These are phyloP conservation scores for Microcyclospora pomicola DNA, from an alignment of 2,329 filamentous ascomycete species.

Conservation along the genomic window DNA sequence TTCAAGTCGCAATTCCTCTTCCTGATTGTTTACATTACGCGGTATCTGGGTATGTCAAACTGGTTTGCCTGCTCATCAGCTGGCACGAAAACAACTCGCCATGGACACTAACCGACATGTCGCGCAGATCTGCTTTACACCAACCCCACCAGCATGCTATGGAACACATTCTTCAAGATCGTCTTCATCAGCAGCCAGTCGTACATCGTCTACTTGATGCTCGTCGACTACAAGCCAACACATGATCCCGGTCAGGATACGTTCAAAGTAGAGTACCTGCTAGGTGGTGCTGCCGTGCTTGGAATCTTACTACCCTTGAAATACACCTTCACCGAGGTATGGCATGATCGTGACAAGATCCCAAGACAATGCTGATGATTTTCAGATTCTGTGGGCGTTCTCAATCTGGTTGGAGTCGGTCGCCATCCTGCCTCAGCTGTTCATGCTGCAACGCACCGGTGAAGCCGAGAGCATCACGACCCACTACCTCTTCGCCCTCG, in stretches of 20 bases:
- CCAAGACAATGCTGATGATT: slow-evolving; percentile 3
- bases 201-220: slow-evolving; percentile 97
- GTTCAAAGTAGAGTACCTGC: slow-evolving; percentile 89
- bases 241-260: slow-evolving; percentile 96
- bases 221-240: slow-evolving; percentile 91
- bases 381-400: slow-evolving; percentile 85
- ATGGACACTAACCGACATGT: background rate
- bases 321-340: slow-evolving; percentile 58
- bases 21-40: slow-evolving; percentile 80
- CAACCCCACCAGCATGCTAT: slow-evolving; percentile 47
- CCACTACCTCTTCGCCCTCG: slow-evolving; percentile 90
- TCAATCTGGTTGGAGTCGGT: slow-evolving; percentile 97
- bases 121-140: slow-evolving; percentile 69
- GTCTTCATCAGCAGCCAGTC: slow-evolving; percentile 80
- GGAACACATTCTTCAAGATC: slow-evolving; percentile 93
- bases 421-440: slow-evolving; percentile 90
- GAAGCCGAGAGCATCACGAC: slow-evolving; percentile 99
- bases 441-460: slow-evolving; percentile 94
- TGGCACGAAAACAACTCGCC: too few species aligned
- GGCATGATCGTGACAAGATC: background rate
- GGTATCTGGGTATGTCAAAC: slow-evolving; percentile 52
- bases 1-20: slow-evolving; percentile 98
- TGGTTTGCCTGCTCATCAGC: background rate
- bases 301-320: slow-evolving; percentile 74
- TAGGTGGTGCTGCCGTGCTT: slow-evolving; percentile 65